phyloP scores from a whole-genome alignment of 345 rosid species.

The Citrus medica region DNA sequence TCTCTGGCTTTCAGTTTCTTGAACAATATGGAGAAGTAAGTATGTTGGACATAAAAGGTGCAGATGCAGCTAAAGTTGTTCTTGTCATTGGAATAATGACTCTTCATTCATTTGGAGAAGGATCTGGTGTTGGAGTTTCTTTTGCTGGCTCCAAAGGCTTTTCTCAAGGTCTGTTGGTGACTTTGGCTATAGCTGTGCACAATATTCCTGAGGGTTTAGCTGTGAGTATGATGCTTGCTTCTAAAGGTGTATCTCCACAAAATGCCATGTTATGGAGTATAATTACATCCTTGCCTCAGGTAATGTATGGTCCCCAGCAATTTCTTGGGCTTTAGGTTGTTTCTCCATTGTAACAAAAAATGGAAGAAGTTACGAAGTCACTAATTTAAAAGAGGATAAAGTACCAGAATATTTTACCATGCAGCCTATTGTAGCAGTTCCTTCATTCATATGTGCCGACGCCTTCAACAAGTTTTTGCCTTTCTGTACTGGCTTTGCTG shows the following conservation, averaged over 20 bases:
- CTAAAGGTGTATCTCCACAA: constrained; percentile 98
- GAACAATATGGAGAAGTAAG: constrained; percentile 97
- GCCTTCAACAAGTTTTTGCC: constrained; percentile 92
- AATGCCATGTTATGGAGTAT: constrained; percentile 99
- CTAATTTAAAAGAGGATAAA: neutral
- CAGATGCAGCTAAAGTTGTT: constrained; percentile 92
- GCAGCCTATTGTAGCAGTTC: constrained; percentile 98
- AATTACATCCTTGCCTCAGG: constrained; percentile 98
- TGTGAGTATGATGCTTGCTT: constrained; percentile 98
- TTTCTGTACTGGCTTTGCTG: constrained; percentile 99
- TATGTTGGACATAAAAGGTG: constrained; percentile 97
- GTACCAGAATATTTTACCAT: neutral
- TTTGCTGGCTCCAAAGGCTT: constrained; percentile 98
- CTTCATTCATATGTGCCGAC: constrained; percentile 96
- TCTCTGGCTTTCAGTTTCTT: constrained; percentile 60
- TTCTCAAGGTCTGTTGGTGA: constrained; percentile 93
- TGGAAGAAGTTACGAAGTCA: neutral
- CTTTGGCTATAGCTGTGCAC: constrained; percentile 97
- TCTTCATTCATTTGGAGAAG: constrained; percentile 99
- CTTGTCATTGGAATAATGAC: constrained; percentile 98
- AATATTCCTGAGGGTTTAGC: constrained; percentile 98
- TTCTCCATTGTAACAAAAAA: neutral
- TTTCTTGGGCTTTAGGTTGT: constrained; percentile 5
- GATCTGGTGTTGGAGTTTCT: constrained; percentile 99
- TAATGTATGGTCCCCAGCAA: constrained; percentile 18